Conservation (phyloP, 139 green algal species). For the Chlorella sp. region DNA sequence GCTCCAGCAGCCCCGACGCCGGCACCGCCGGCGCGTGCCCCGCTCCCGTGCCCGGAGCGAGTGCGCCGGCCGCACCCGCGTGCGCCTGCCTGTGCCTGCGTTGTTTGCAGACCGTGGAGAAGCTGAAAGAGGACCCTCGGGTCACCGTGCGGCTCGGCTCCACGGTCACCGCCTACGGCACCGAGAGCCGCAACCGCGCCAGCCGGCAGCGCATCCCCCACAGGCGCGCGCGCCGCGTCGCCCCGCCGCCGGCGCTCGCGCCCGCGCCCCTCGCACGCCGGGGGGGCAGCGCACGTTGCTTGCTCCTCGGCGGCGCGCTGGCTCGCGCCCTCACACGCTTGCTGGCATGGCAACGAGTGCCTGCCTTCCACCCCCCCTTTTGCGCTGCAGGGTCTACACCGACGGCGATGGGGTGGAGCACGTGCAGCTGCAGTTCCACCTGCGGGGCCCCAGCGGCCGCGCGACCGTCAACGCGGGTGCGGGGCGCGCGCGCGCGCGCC, state of each 20-base stretch:
- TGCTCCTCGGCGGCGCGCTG: no score
- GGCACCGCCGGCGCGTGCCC: no score
- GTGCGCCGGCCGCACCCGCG: no score
- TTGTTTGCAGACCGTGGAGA: conserved; percentile 79
- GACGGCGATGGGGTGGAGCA: conserved; percentile 85
- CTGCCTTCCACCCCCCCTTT: background rate
- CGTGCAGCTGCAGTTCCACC: conserved; percentile 86
- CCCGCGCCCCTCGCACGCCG: no score
- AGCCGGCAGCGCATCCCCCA: conserved; percentile 91
- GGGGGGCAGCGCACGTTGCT: no score
- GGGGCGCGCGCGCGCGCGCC: background rate
- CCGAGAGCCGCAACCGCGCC: conserved; percentile 78
- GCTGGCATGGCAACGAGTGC: no score
- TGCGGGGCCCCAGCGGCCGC: conserved; percentile 66
- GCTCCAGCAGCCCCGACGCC: no score
- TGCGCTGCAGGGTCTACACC: conserved; percentile 67
- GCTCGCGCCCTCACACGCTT: no score
- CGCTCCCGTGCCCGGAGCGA: no score
- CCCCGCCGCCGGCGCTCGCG: no score
- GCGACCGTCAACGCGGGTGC: conserved; percentile 63
- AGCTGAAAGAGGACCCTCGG: conserved; percentile 83
- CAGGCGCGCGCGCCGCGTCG: conserved; percentile 13
- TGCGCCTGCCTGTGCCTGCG: no score
- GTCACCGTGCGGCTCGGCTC: conserved; percentile 72
- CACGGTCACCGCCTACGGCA: conserved; percentile 71